Conservation (phyloP, 257 asterid genomes). For the Capsicum rhomboideum region DNA sequence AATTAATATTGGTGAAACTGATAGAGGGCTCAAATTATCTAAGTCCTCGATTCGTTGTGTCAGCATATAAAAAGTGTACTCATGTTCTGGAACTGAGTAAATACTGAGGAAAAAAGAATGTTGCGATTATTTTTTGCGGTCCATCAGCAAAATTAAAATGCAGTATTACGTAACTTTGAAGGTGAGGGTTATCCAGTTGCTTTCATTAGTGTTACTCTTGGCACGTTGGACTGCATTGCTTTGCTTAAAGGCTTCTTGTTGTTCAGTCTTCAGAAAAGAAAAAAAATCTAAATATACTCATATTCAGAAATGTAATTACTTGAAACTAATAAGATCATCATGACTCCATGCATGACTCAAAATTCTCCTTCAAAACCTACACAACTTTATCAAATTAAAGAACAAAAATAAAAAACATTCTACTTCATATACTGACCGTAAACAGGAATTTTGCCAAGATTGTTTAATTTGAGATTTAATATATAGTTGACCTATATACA, state of each 20-base stretch:
- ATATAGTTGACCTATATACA: too few species aligned
- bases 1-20: neutral
- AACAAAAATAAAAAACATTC: neutral
- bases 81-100: too few species aligned
- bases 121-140: too few species aligned
- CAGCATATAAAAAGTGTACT: too few species aligned
- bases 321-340: neutral
- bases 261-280: constrained; percentile 28
- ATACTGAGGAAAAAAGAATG: too few species aligned
- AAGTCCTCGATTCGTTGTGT: too few species aligned
- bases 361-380: neutral
- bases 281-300: too few species aligned
- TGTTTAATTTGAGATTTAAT: neutral
- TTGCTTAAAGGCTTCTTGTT: constrained; percentile 14
- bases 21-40: too few species aligned
- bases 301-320: too few species aligned
- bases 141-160: neutral
- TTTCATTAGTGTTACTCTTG: constrained; percentile 4
- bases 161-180: constrained; percentile 37
- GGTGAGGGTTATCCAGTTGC: constrained; percentile 22
- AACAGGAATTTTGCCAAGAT: neutral
- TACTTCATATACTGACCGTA: neutral
- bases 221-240: constrained; percentile 5
- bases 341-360: neutral
- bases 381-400: neutral